Base-by-base conservation (phyloP, 2,329 filamentous ascomycete species). In the Exophiala bonariae region DNA sequence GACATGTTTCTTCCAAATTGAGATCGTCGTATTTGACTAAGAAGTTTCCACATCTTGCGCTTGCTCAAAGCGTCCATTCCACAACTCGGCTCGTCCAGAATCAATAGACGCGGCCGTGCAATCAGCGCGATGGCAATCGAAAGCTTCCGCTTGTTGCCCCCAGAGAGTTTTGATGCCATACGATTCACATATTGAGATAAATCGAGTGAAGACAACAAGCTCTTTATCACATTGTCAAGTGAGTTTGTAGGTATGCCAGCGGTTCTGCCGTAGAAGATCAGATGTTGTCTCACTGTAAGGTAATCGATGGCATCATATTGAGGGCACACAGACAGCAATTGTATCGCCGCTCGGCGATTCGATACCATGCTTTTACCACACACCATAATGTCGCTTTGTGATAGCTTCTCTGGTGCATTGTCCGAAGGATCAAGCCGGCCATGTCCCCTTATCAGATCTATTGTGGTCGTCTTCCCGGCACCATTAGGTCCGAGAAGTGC, bases 71-170 rank as follows among this genome's bases (percentile, higher is more conserved):
- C 64, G 60, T 91, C 87, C 0, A 90, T 68, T 0, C 87, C 87
- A 3, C 83, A 87, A 0, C 87, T 86, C 0, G 87, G 87, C 56
- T 91, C 87, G 50, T 91, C 87, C 0, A 91, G 76, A 0, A 91
- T 71, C 1, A 91, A 67, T 2, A 91, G 78, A 1, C 82, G 80
- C 1, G 87, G 87, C 49, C 89, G 85, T 0, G 85, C 90, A 9
- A 91, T 72, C 5, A 90, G 83, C 57, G 91, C 87, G 0, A 89
- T 81, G 0, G 86, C 87, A 51, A 91, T 89, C 2, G 84, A 86
- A 4, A 90, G 85, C 45, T 87, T 78, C 2, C 87, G 77, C 66
- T 89, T 90, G 65, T 91, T 86, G 14, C 87, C 87, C 2, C 87
- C 87, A 7, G 86, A 91, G 0, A 96, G 78, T 31, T 86, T 86